Conservation (phyloP, 805 yeast genomes). For the Ogataea minuta region DNA sequence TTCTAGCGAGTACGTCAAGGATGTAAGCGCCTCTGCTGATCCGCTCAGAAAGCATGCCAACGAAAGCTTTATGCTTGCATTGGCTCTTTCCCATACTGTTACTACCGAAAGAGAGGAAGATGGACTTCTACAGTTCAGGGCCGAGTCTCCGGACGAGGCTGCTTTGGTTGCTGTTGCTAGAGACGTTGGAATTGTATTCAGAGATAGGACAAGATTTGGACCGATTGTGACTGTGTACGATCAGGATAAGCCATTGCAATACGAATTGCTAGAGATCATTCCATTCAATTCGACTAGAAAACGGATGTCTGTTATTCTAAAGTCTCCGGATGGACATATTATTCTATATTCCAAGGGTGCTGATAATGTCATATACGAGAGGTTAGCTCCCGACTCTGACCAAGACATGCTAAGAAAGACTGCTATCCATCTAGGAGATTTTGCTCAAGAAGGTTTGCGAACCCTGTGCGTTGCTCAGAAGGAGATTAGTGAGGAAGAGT, state of each 20-base stretch:
- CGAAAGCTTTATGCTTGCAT: constrained; percentile 58
- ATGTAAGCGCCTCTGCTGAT: constrained; percentile 38
- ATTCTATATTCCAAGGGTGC: constrained; percentile 69
- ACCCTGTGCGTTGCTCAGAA: constrained; percentile 69
- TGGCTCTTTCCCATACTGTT: constrained; percentile 76
- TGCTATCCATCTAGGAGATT: constrained; percentile 62
- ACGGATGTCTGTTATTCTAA: constrained; percentile 74
- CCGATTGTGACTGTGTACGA: constrained; percentile 42
- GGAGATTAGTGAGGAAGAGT: constrained; percentile 44
- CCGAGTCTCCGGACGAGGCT: constrained; percentile 83
- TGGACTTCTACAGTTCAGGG: constrained; percentile 55
- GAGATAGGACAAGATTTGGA: constrained; percentile 50
- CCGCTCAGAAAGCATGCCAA: constrained; percentile 45
- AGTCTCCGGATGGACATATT: constrained; percentile 39
- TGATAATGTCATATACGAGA: constrained; percentile 62
- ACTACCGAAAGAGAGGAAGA: constrained; percentile 51
- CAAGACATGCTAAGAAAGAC: constrained; percentile 51
- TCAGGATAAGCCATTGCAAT: constrained; percentile 42
- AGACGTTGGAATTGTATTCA: constrained; percentile 66
- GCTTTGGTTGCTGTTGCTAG: constrained; percentile 77
- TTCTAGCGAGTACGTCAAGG: constrained; percentile 57
- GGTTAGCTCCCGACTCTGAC: constrained; percentile 37
- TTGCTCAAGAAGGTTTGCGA: constrained; percentile 74
- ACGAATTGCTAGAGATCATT: constrained; percentile 51
- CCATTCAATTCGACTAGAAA: constrained; percentile 72